A percentile compares a stretch with the other conserved stretches of the same genome.
Evolutionary conservation across 83 land plant genomes (phyloP).

Genomic region (Thuja plicata): DNA sequence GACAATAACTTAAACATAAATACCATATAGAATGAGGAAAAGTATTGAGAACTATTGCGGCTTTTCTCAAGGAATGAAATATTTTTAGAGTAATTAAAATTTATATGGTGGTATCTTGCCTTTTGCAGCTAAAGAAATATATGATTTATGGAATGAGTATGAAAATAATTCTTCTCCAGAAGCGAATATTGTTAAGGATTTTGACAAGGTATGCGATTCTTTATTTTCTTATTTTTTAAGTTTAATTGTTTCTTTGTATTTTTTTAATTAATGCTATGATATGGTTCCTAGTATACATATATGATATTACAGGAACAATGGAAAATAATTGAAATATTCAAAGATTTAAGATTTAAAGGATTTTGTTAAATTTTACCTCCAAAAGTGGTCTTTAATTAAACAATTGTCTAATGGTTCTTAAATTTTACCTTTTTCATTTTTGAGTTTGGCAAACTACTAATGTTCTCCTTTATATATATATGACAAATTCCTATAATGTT

Average conservation of each 20-base stretch:
- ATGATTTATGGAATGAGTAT: constrained; percentile 84
- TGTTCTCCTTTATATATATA: not conserved
- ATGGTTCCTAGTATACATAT: not conserved
- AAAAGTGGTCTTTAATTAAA: not conserved
- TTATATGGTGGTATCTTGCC: not conserved
- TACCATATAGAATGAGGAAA: not conserved
- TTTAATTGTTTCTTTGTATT: not conserved
- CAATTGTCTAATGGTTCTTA: not conserved
- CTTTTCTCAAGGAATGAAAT: not conserved
- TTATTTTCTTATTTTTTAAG: not conserved
- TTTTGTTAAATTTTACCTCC: not conserved
- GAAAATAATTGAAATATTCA: not conserved
- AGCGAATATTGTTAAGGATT: constrained; percentile 91
- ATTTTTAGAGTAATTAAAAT: not conserved
- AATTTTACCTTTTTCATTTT: not conserved
- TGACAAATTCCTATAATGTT: not conserved
- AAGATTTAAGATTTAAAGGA: not conserved
- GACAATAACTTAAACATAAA: not conserved
- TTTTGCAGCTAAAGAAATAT: constrained; percentile 70
- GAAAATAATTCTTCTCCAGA: constrained; percentile 76
- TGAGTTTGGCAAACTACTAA: not conserved
- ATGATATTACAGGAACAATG: not conserved
- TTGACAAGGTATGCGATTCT: constrained; percentile 73
- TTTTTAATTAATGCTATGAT: not conserved
- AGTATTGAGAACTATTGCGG: not conserved